phyloP scores from a whole-genome alignment of 768 basidiomycete genomes.

The Xerocomus potaroensis region DNA sequence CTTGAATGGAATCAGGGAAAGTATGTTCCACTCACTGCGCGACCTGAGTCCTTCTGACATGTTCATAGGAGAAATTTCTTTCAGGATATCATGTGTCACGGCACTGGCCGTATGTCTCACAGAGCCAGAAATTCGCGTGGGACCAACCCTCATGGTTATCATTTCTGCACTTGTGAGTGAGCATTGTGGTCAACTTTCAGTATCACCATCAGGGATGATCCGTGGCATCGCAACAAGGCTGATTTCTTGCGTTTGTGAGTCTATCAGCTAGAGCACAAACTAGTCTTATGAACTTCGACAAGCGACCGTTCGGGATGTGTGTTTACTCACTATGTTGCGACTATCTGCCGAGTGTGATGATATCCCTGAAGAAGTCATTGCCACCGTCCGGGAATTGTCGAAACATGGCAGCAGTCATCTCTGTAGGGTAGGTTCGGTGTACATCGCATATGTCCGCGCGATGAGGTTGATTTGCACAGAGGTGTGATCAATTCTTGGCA shows the following conservation, averaged over 20 bases:
- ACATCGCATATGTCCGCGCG: background rate
- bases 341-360: slow-evolving; percentile 55
- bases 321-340: slow-evolving; percentile 68
- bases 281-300: background rate
- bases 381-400: slow-evolving; percentile 40
- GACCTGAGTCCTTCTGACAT: slow-evolving; percentile 9
- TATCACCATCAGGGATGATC: slow-evolving; percentile 47
- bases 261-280: slow-evolving; percentile 13
- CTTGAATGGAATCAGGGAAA: slow-evolving; percentile 44
- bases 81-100: slow-evolving; percentile 42
- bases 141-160: slow-evolving; percentile 64
- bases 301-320: slow-evolving; percentile 74
- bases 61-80: slow-evolving; percentile 36
- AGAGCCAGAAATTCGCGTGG: slow-evolving; percentile 35
- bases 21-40: slow-evolving; percentile 35
- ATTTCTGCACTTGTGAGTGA: slow-evolving; percentile 65
- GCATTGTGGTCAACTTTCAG: slow-evolving; percentile 47
- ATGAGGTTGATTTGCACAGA: slow-evolving; percentile 38
- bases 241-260: slow-evolving; percentile 41
- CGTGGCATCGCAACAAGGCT: slow-evolving; percentile 42
- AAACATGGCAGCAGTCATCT: slow-evolving; percentile 51
- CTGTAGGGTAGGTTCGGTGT: slow-evolving; percentile 42
- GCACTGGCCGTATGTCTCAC: slow-evolving; percentile 42
- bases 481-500: slow-evolving; percentile 64
- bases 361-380: slow-evolving; percentile 43